Percentiles rank a stretch among this genome's conserved stretches.
These are phyloP conservation scores for Aureobasidium lini DNA, from an alignment of 2,329 filamentous ascomycete genomes.

Conservation along the genomic window DNA sequence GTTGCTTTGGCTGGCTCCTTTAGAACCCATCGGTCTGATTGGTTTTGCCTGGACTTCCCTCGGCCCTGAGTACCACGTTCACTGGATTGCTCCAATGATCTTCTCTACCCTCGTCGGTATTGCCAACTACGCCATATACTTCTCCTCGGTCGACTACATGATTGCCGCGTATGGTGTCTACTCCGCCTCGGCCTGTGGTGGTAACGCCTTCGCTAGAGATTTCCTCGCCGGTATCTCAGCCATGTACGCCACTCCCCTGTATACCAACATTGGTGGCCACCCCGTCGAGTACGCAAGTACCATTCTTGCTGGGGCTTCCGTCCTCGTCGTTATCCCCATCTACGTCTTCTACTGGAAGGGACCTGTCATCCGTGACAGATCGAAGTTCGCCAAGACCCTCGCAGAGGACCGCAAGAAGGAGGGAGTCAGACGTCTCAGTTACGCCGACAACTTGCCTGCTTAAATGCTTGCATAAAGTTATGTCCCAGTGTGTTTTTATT, in stretches of 20 bases:
- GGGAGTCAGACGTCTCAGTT: constrained; percentile 15
- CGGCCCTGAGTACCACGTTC: constrained; percentile 46
- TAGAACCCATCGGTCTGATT: constrained; percentile 59
- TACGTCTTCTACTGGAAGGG: constrained; percentile 51
- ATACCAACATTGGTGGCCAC: constrained; percentile 23
- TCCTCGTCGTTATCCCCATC: constrained; percentile 47
- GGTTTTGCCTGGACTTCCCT: constrained; percentile 63
- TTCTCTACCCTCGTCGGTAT: constrained; percentile 61
- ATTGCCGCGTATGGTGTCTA: constrained; percentile 66
- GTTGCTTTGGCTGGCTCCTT: constrained; percentile 54
- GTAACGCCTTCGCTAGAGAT: constrained; percentile 67
- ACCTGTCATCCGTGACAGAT: constrained; percentile 39
- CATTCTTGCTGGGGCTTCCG: constrained; percentile 43
- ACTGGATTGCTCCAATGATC: constrained; percentile 62
- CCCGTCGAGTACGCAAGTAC: constrained; percentile 44
- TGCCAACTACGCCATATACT: constrained; percentile 47
- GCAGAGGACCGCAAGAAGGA: constrained; percentile 25
- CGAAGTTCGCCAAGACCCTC: constrained; percentile 42
- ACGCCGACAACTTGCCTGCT: constrained; percentile 10
- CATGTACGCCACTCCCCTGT: constrained; percentile 54
- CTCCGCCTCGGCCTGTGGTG: constrained; percentile 66
- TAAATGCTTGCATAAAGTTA: background rate
- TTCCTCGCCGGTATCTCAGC: constrained; percentile 66
- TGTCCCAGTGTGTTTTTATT: background rate
- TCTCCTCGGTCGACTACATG: constrained; percentile 50